These are phyloP conservation scores for Beauveria varroae DNA, from an alignment of 2,329 filamentous ascomycete genomes.

Conservation along the genomic window DNA sequence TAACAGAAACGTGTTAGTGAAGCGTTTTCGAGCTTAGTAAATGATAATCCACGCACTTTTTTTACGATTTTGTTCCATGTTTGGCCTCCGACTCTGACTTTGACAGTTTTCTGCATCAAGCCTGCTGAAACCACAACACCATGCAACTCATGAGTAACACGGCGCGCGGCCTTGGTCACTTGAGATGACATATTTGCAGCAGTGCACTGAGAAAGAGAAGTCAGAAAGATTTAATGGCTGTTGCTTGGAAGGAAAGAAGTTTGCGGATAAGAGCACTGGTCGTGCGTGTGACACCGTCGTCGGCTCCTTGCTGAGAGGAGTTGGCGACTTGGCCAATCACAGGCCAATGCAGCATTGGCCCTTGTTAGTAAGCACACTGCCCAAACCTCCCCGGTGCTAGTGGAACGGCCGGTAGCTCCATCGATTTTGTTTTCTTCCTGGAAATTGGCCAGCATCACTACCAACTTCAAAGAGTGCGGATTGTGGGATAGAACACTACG, in stretches of 20 bases:
- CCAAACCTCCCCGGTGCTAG: neutral
- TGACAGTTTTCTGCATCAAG: slow-evolving; percentile 71
- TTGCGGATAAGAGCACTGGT: neutral
- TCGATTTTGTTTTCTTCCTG: neutral
- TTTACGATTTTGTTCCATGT: slow-evolving; percentile 65
- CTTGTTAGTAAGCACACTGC: slow-evolving; percentile 2
- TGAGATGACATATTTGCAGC: slow-evolving; percentile 30
- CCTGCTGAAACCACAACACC: slow-evolving; percentile 74
- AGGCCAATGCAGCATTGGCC: neutral
- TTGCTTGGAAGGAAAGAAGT: neutral
- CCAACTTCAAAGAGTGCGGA: neutral
- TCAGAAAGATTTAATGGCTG: neutral
- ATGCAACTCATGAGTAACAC: slow-evolving; percentile 43
- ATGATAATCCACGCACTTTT: slow-evolving; percentile 46
- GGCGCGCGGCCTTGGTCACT: slow-evolving; percentile 33
- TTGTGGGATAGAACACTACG: neutral
- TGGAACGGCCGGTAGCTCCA: neutral
- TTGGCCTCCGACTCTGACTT: slow-evolving; percentile 63
- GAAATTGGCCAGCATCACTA: neutral
- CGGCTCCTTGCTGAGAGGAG: neutral
- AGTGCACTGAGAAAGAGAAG: too few relatives aligned
- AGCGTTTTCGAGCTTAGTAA: neutral
- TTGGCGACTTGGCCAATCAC: neutral
- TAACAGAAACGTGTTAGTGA: neutral
- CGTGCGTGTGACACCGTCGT: too few relatives aligned